Base-by-base conservation (phyloP, 2,329 filamentous ascomycete genomes). In the Sporothrix globosa region DNA sequence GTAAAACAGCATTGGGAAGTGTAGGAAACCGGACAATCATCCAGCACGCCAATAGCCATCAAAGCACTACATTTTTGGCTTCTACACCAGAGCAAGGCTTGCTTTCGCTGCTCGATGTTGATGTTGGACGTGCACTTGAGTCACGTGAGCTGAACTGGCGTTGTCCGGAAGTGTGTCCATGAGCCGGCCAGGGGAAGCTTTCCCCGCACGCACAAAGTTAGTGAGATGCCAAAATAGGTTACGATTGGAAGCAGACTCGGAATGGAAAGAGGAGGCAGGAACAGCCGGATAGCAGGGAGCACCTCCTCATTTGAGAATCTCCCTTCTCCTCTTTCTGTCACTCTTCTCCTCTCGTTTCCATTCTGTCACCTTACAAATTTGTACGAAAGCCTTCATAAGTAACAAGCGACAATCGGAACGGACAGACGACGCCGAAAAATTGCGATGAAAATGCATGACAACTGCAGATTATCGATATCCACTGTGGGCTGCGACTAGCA, bases 141-240 rank as follows among this genome's bases (percentile, higher is more conserved):
- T 48, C 30, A 41, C 39, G 67, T 68, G 67, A 50, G n/a, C 17
- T 13, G 4, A 30, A 50, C 11, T 30, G 10, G 21, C n/a, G n/a
- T 19, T 44, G 34, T 44, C 53, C 17, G 53, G 34, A 48, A 68
- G 50, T 4, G 50, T 10, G 56, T 48, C 9, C 34, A 24, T 17
- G 11, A 21, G n/a, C 41, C n/a, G n/a, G 50, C 13, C 50, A 56
- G 58, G 60, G 48, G 27, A 65, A 61, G 65, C 63, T 68, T 70
- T 69, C 70, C 70, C 66, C 70, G 66, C 70, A 69, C 66, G 27
- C 67, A 69, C 41, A 53, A 68, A 60, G 46, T 27, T 17, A 48
- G 24, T 39, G 21, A 67, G 21, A 27, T 66, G 61, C 61, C 61
- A 54, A 63, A 48, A 34, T 34, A 34, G 34, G 24, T 34, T n/a